Percentiles rank a stretch among this genome's conserved stretches.
Evolutionary conservation across 2,329 filamentous ascomycete species (phyloP).

Genomic region (Penicillium sp.): DNA sequence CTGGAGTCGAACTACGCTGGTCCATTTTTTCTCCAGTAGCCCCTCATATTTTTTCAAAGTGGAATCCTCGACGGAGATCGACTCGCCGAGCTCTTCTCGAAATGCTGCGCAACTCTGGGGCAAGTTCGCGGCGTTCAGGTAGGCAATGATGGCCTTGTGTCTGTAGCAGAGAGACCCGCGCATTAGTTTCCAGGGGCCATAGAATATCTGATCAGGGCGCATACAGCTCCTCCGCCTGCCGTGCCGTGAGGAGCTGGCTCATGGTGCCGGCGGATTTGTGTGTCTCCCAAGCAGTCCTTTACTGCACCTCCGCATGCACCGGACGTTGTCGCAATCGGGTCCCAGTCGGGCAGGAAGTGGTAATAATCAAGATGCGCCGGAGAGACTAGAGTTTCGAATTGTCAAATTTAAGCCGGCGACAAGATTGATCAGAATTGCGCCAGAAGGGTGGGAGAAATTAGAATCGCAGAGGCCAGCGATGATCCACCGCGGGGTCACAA

Average conservation of each 20-base stretch:
- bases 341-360: not conserved
- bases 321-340: constrained; percentile 13
- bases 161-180: constrained; percentile 49
- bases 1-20: constrained; percentile 87
- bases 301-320: constrained; percentile 24
- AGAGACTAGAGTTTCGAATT: not conserved
- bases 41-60: constrained; percentile 94
- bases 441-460: constrained; percentile 1
- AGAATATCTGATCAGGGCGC: constrained; percentile 38
- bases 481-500: constrained; percentile 31
- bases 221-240: constrained; percentile 88
- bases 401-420: constrained; percentile 4
- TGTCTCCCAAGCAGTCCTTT: constrained; percentile 18
- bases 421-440: constrained; percentile 1
- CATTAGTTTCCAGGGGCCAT: constrained; percentile 13
- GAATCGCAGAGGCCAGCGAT: constrained; percentile 10
- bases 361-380: not conserved
- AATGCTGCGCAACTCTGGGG: constrained; percentile 69
- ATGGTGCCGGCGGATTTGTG: constrained; percentile 49
- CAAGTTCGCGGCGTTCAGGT: constrained; percentile 74
- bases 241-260: constrained; percentile 73
- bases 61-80: constrained; percentile 69
- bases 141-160: constrained; percentile 92
- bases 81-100: constrained; percentile 73
- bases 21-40: constrained; percentile 97